Base-by-base conservation (phyloP, 108 stramenopile species). In the Skeletonema tropicum region DNA sequence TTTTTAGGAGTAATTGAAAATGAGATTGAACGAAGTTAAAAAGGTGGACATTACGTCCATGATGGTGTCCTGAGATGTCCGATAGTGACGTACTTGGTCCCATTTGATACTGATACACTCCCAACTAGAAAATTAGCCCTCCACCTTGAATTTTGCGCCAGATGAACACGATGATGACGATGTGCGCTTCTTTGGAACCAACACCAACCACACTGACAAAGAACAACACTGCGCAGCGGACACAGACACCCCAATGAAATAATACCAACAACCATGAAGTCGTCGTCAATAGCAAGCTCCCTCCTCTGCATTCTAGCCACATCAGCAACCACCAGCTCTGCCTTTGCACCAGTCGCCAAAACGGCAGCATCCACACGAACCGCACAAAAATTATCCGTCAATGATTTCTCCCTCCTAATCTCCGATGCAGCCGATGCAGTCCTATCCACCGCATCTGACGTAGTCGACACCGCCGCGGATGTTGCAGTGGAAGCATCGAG, bases 401-500 rank as follows among this genome's bases (percentile, higher is more conserved):
- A 29, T 55, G 63, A 66, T 45, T 29, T 75, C 25, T 60, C 74
- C 26, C 45, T 58, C 57, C 68, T 69, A 39, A 58, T 69, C 38
- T 70, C 74, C 32, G 74, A 67, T 45, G 74, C 66, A 59, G 57
- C 45, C 26, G 66, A 48, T n/a, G 57, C 66, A 7, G 13, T 45
- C 42, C 42, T 45, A n/a, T 45, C 65, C 39, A 52, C 35, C 26
- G 61, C 71, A 0, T 55, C 55, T 17, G 68, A 69, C 5, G 23
- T 58, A 14, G 32, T 60, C 5, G 19, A 32, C 30, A 9, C 69
- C 1, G 69, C 19, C 25, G 33, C 39, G 2, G 33, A 5, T 7
- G 33, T 29, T 29, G 26, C 26, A 29, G 26, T 29, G 1, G 48
- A 17, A 19, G 0, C 6, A 19, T 49, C 48, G 2, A 17, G 19